These are phyloP conservation scores for Monilinia polystroma DNA, from an alignment of 2,329 filamentous ascomycete genomes.

Conservation along the genomic window DNA sequence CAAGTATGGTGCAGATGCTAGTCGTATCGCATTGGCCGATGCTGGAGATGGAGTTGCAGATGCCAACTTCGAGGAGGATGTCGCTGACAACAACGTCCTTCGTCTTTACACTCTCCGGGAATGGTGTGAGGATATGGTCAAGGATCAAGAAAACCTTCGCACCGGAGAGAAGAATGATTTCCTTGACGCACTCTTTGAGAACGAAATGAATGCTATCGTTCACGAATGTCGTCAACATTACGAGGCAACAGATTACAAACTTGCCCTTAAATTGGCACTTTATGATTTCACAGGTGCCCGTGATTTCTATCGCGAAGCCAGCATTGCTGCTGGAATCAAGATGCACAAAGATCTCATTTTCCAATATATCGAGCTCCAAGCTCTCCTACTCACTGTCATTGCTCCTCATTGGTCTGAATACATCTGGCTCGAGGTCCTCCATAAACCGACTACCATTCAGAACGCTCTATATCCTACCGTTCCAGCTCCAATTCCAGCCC, in stretches of 20 bases:
- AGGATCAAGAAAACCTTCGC: constrained; percentile 69
- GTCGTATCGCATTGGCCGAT: constrained; percentile 87
- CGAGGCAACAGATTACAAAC: constrained; percentile 75
- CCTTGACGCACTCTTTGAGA: constrained; percentile 86
- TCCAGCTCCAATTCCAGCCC: constrained; percentile 60
- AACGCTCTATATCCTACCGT: constrained; percentile 72
- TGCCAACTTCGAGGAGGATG: constrained; percentile 94
- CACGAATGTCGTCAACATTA: constrained; percentile 77
- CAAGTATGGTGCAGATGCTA: constrained; percentile 94
- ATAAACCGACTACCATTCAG: constrained; percentile 75
- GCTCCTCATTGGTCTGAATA: constrained; percentile 94
- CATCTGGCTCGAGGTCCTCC: constrained; percentile 88
- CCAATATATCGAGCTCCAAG: constrained; percentile 83
- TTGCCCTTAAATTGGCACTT: constrained; percentile 80
- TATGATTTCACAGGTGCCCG: constrained; percentile 89
- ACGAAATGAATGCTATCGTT: constrained; percentile 86
- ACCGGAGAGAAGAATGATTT: constrained; percentile 73
- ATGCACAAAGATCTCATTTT: constrained; percentile 82
- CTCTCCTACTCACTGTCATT: constrained; percentile 76
- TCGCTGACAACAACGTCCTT: constrained; percentile 88
- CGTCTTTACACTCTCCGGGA: constrained; percentile 79
- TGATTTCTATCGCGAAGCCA: constrained; percentile 86
- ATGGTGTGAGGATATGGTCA: constrained; percentile 85
- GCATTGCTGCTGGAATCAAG: constrained; percentile 71
- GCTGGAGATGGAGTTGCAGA: constrained; percentile 92